Percentiles rank a stretch among this genome's conserved stretches.
These are phyloP conservation scores for Yamadazyma insecticola DNA, from an alignment of 805 yeast genomes.

Conservation along the genomic window DNA sequence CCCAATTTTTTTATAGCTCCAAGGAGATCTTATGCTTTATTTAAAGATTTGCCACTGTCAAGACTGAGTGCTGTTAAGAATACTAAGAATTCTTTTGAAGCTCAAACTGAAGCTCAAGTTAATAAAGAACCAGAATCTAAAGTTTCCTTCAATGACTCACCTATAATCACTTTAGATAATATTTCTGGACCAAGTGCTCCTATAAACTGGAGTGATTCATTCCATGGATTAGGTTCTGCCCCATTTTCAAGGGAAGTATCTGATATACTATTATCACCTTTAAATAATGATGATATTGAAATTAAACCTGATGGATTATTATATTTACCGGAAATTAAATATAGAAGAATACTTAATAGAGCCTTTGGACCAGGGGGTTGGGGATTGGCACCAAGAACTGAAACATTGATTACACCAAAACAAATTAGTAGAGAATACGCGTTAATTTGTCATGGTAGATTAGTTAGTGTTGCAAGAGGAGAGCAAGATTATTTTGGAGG, in stretches of 20 bases:
- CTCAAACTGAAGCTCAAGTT: no score
- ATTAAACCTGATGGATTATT: slow-evolving; percentile 93
- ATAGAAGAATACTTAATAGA: slow-evolving; percentile 78
- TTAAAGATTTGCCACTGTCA: no score
- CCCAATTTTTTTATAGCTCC: no score
- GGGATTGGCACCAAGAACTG: slow-evolving; percentile 95
- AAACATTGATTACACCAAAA: slow-evolving; percentile 68
- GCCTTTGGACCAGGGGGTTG: slow-evolving; percentile 99
- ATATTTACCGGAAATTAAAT: slow-evolving; percentile 92
- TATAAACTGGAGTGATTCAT: slow-evolving; percentile 81
- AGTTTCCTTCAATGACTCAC: no score
- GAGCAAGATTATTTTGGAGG: slow-evolving; percentile 87
- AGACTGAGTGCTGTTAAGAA: no score
- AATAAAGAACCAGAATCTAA: no score
- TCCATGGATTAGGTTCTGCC: slow-evolving; percentile 77
- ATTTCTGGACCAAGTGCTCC: slow-evolving; percentile 7
- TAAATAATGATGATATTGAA: slow-evolving; percentile 76
- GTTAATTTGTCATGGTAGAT: slow-evolving; percentile 76
- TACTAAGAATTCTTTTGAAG: no score
- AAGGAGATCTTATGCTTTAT: no score
- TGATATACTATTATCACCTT: slow-evolving; percentile 54
- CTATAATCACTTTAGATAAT: no score
- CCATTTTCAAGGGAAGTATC: slow-evolving; percentile 65
- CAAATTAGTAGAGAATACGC: slow-evolving; percentile 89
- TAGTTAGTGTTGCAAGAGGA: slow-evolving; percentile 90